Evolutionary conservation across 2,329 filamentous ascomycete genomes (phyloP), one percentile per base, ranked within the genome.

Genomic region (Balansia obtecta): DNA sequence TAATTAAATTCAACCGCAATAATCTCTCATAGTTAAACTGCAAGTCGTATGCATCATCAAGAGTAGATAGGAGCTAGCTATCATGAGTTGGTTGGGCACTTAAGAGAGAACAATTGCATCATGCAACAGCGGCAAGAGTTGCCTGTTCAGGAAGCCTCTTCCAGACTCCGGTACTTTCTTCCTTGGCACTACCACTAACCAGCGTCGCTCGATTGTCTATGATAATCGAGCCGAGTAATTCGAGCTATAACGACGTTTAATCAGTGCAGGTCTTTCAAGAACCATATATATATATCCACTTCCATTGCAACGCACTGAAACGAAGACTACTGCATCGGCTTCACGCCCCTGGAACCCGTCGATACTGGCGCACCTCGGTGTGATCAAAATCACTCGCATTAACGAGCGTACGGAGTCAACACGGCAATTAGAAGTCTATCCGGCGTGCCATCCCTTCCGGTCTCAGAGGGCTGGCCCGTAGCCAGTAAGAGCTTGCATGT

Each of bases 301-400:
- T 12, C 61, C 58, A 54, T 73, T 73, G 52, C 66, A 70, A 9
- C 70, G 58, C 6, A 71, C 68, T 1, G 67, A 69, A 6, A 69
- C 64, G 52, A 68, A 71, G 6, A 73, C 60, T 2, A 72, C 57
- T 33, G 72, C 59, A 45, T 72, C 71, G 1, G 68, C 68, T 57
- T 71, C 68, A 1, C 64, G 62, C 1, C 68, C 69, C 49, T 73
- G 69, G 52, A 69, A 73, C 3, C 64, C 63, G 53, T 73, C 70
- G 43, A 72, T 67, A 47, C 66, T 71, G 1, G 61, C n/a, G 67
- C 1, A 70, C 59, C 45, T 68, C 37, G 15, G 9, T 15, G 6
- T 39, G 6, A 16, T 39, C 37, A 10, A 39, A 7, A 10, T 39
- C 37, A 16, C 37, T 39, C 37, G 13, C 37, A 4, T n/a, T 39